Conservation (phyloP, 441 rosid genomes). For the Breynia disticha region DNA sequence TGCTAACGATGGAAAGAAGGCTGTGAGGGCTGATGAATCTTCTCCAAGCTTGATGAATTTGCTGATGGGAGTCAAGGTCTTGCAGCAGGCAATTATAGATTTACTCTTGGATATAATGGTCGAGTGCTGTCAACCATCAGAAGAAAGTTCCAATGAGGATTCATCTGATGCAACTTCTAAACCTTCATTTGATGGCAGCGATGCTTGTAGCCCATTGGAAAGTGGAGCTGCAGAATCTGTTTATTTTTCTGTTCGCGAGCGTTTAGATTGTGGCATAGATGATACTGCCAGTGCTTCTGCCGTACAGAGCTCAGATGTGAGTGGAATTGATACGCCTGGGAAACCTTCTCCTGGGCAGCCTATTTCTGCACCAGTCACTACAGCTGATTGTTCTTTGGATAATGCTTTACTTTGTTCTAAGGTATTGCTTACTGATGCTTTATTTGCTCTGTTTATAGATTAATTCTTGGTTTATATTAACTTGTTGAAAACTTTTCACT, state of each 20-base stretch:
- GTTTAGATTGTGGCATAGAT: slow-evolving; percentile 67
- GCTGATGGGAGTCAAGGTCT: slow-evolving; percentile 97
- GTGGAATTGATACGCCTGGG: slow-evolving; percentile 35
- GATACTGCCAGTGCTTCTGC: slow-evolving; percentile 59
- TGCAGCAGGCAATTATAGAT: slow-evolving; percentile 98
- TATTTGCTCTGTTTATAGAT: slow-evolving; percentile 9
- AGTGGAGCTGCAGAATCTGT: slow-evolving; percentile 47
- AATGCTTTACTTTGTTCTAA: slow-evolving; percentile 59
- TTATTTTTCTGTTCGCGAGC: slow-evolving; percentile 50
- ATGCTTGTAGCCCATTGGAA: slow-evolving; percentile 50
- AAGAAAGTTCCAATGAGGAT: slow-evolving; percentile 54
- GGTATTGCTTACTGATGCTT: slow-evolving; percentile 33
- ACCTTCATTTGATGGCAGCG: slow-evolving; percentile 46
- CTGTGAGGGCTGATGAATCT: slow-evolving; percentile 58
- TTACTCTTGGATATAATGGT: slow-evolving; percentile 97
- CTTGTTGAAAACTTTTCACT: slow-evolving; percentile 20
- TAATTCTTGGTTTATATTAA: slow-evolving; percentile 9
- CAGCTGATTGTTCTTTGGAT: slow-evolving; percentile 48
- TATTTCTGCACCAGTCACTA: slow-evolving; percentile 49
- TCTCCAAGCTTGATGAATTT: slow-evolving; percentile 98
- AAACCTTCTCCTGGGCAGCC: slow-evolving; percentile 54
- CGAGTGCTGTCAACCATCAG: slow-evolving; percentile 96
- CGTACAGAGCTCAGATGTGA: slow-evolving; percentile 60
- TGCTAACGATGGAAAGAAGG: slow-evolving; percentile 66
- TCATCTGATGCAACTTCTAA: slow-evolving; percentile 47